Evolutionary conservation across 768 basidiomycete species (phyloP).

Genomic region (Galerina sulciceps): DNA sequence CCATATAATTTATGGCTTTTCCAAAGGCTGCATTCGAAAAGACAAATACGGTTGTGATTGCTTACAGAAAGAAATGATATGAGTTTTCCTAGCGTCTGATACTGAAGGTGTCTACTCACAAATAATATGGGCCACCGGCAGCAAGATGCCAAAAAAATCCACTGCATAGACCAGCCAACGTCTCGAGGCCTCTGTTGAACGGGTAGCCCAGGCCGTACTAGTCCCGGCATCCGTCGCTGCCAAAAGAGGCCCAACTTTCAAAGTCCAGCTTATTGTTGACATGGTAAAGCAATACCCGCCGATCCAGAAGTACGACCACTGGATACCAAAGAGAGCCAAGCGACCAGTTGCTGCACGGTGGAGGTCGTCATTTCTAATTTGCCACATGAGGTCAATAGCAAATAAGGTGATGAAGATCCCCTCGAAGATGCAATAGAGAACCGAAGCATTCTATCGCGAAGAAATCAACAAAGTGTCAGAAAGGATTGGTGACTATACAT

Average conservation of each 20-base stretch:
- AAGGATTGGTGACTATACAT: neutral
- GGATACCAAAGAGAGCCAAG: neutral
- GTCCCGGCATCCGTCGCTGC: neutral
- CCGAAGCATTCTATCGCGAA: neutral
- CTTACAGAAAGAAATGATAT: neutral
- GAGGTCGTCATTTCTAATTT: neutral
- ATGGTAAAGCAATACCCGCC: neutral
- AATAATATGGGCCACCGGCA: neutral
- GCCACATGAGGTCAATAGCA: neutral
- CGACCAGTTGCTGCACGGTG: neutral
- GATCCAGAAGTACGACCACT: constrained; percentile 5
- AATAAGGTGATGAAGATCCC: neutral
- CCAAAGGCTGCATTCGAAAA: neutral
- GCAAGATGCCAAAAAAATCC: constrained; percentile 1
- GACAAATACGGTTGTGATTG: constrained; percentile 1
- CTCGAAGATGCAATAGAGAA: constrained; percentile 3
- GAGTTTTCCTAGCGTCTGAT: neutral
- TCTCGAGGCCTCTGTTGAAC: neutral
- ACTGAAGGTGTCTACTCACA: neutral
- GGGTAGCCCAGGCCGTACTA: constrained; percentile 2
- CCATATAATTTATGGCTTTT: neutral
- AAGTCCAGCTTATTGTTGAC: constrained; percentile 1
- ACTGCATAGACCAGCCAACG: neutral
- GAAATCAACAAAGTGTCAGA: no score
- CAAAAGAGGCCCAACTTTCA: neutral